Percentiles rank a stretch among this genome's conserved stretches.
Evolutionary conservation across 257 asterid species (phyloP).

Genomic region (Solanum dulcamara): DNA sequence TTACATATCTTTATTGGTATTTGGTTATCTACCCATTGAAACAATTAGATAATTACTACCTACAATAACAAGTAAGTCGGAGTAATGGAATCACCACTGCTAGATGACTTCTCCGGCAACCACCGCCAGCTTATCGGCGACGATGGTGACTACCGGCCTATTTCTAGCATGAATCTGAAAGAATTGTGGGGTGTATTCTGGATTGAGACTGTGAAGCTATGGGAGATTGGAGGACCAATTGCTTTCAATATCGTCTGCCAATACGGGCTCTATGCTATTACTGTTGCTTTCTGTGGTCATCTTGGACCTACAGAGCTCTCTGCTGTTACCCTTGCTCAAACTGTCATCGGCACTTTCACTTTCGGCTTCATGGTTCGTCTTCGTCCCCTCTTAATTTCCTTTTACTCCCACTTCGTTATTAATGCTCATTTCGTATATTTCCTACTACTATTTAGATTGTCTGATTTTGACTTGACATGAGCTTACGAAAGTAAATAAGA

Average conservation of each 20-base stretch:
- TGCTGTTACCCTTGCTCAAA: constrained; percentile 53
- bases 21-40: no score
- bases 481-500: no score
- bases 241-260: constrained; percentile 61
- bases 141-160: constrained; percentile 50
- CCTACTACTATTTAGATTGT: neutral
- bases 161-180: constrained; percentile 16
- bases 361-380: constrained; percentile 26
- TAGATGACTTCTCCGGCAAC: constrained; percentile 8
- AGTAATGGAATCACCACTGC: constrained; percentile 47
- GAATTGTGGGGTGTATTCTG: constrained; percentile 38
- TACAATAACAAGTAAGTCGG: no score
- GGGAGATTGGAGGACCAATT: constrained; percentile 64
- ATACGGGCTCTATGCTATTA: constrained; percentile 27
- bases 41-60: no score
- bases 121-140: constrained; percentile 19
- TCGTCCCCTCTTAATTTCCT: neutral
- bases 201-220: constrained; percentile 49
- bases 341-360: constrained; percentile 45
- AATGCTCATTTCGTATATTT: neutral
- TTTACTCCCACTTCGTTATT: neutral
- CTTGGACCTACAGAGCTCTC: constrained; percentile 61
- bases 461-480: neutral
- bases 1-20: no score
- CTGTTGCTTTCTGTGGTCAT: constrained; percentile 63